phyloP scores from a whole-genome alignment of 2,329 filamentous ascomycete genomes.

The Scolecobasidium constrictum region DNA sequence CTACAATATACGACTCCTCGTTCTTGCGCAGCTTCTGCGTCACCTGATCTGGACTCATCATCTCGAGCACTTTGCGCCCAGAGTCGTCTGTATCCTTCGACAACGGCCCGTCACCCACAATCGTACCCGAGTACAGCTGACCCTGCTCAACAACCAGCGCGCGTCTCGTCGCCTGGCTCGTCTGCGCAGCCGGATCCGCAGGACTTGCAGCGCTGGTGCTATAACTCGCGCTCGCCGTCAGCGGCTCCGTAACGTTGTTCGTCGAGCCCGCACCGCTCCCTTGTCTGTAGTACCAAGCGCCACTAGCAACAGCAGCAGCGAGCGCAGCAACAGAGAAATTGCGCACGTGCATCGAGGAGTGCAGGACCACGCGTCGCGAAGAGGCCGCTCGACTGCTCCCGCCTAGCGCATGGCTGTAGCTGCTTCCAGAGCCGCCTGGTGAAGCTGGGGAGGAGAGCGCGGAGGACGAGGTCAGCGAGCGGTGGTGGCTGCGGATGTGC shows the following conservation, averaged over 20 bases:
- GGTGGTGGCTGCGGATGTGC: conserved; percentile 38
- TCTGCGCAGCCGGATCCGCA: conserved; percentile 8
- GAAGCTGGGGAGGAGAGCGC: conserved; percentile 7
- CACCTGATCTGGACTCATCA: conserved; percentile 91
- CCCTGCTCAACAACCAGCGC: conserved; percentile 85
- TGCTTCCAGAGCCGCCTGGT: neutral
- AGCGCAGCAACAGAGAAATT: conserved; percentile 56
- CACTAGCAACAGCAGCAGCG: conserved; percentile 59
- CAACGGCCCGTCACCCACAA: conserved; percentile 76
- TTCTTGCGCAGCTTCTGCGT: conserved; percentile 79
- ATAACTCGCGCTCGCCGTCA: conserved; percentile 7
- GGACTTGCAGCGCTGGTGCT: conserved; percentile 8
- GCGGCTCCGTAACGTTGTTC: neutral
- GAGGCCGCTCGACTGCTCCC: neutral
- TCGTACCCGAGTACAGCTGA: conserved; percentile 77
- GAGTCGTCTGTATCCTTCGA: conserved; percentile 80
- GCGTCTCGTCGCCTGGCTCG: conserved; percentile 38
- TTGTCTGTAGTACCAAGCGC: conserved; percentile 52
- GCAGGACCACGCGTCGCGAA: conserved; percentile 32
- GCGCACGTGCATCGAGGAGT: conserved; percentile 66
- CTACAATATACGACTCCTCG: conserved; percentile 86
- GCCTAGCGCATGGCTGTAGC: conserved; percentile 4
- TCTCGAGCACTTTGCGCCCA: conserved; percentile 80
- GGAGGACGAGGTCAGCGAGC: conserved; percentile 20
- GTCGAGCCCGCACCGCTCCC: conserved; percentile 1